Conservation (phyloP, 768 basidiomycete genomes). For the Podaxis pistillaris region DNA sequence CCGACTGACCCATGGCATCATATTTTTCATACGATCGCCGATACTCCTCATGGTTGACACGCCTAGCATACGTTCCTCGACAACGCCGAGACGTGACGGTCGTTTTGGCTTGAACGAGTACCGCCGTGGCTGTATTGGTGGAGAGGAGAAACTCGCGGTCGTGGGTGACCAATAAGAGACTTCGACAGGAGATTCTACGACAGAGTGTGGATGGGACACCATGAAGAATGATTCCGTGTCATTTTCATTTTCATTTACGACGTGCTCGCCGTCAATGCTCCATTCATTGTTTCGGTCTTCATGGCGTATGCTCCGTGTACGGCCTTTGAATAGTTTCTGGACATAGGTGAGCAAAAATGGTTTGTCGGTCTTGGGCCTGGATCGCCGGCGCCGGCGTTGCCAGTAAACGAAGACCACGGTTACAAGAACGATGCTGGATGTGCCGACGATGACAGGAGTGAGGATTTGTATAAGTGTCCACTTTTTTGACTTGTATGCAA, state of each 20-base stretch:
- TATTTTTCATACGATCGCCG: slow-evolving; percentile 1
- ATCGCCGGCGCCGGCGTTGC: neutral
- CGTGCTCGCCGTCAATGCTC: slow-evolving; percentile 19
- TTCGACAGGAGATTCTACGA: slow-evolving; percentile 5
- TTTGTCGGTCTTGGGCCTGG: neutral
- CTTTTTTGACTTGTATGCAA: neutral
- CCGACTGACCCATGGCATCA: slow-evolving; percentile 8
- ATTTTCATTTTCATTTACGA: neutral
- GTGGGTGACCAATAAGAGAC: slow-evolving; percentile 9
- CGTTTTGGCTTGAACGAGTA: slow-evolving; percentile 1
- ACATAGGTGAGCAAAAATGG: neutral
- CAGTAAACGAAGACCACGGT: slow-evolving; percentile 14
- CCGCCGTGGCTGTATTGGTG: neutral
- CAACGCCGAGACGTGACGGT: neutral
- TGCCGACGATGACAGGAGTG: slow-evolving; percentile 18
- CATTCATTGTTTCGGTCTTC: slow-evolving; percentile 8
- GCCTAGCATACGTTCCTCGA: neutral
- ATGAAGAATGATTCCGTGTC: slow-evolving; percentile 16
- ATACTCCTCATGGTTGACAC: slow-evolving; percentile 1
- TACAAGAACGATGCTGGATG: slow-evolving; percentile 16
- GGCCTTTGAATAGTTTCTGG: neutral
- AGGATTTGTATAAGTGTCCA: slow-evolving; percentile 24
- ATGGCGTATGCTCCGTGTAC: slow-evolving; percentile 15
- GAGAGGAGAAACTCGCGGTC: neutral
- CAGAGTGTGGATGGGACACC: neutral